Percentiles rank a stretch among this genome's conserved stretches.
phyloP scores from a whole-genome alignment of 495 filamentous ascomycete species.

The Neurospora tetraspora region DNA sequence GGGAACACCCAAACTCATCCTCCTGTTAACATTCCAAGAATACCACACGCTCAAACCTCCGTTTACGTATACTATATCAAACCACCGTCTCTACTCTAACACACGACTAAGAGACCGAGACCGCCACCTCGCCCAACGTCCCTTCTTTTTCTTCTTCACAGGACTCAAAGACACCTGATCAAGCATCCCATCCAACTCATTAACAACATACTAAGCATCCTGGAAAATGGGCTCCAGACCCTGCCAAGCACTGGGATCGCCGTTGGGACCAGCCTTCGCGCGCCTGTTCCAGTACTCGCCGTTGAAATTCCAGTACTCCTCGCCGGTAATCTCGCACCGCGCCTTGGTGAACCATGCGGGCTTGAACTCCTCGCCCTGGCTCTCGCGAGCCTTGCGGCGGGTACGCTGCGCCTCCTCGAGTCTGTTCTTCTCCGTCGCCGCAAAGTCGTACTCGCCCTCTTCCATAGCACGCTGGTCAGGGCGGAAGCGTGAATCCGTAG shows the following conservation, averaged over 20 bases:
- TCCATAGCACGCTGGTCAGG: constrained; percentile 99
- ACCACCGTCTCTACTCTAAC: background rate
- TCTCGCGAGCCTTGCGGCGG: constrained; percentile 61
- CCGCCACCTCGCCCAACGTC: background rate
- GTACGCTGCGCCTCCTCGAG: constrained; percentile 90
- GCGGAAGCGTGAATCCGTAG: constrained; percentile 81
- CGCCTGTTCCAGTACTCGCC: constrained; percentile 78
- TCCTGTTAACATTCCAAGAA: background rate
- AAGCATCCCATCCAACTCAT: background rate
- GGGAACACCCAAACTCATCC: background rate
- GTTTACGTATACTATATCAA: background rate
- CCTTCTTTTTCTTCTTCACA: background rate
- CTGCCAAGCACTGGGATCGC: constrained; percentile 34
- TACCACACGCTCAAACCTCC: background rate
- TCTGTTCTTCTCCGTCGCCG: constrained; percentile 87
- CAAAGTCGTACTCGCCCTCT: constrained; percentile 87
- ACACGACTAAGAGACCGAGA: background rate
- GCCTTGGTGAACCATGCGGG: constrained; percentile 79
- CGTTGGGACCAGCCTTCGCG: constrained; percentile 39
- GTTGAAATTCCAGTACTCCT: constrained; percentile 82
- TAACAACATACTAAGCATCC: background rate
- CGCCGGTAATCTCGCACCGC: constrained; percentile 67
- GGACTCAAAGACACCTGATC: background rate
- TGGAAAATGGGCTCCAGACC: constrained; percentile 40
- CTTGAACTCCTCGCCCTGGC: constrained; percentile 64